Evolutionary conservation across 768 basidiomycete genomes (phyloP).

Genomic region (Tulasnella calospora): DNA sequence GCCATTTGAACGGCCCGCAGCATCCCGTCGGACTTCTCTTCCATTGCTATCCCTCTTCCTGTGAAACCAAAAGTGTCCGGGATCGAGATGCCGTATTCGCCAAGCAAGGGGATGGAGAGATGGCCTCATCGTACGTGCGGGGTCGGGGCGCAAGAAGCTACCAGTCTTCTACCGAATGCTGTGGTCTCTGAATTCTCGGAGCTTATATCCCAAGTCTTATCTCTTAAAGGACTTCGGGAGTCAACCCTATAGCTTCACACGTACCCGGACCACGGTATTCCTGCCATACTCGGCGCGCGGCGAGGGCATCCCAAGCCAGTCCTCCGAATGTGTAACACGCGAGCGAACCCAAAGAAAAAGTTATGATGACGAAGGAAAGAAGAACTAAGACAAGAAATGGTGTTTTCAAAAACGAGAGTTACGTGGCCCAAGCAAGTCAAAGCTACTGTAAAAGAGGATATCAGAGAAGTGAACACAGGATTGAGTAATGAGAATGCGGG

Average conservation of each 20-base stretch:
- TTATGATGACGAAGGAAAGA: neutral
- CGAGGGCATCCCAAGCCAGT: neutral
- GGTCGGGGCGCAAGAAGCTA: neutral
- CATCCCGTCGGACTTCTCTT: neutral
- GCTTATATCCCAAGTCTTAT: neutral
- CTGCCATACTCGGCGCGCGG: neutral
- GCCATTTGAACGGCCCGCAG: neutral
- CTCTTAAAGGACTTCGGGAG: neutral
- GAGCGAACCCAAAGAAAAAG: neutral
- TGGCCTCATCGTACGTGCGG: neutral
- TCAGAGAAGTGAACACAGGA: neutral
- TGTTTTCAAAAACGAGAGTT: slow-evolving; percentile 3
- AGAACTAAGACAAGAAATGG: neutral
- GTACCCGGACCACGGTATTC: neutral
- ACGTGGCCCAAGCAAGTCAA: slow-evolving; percentile 9
- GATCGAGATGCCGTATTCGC: neutral
- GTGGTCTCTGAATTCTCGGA: neutral
- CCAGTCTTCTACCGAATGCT: neutral
- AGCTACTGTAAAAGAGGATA: neutral
- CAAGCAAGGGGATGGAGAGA: neutral
- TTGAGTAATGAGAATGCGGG: neutral
- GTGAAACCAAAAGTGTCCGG: neutral
- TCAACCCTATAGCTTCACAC: neutral
- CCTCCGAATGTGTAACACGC: neutral
- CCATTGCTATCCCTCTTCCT: neutral